Evolutionary conservation across 257 asterid species (phyloP).

Genomic region (Solanum medicagineum): DNA sequence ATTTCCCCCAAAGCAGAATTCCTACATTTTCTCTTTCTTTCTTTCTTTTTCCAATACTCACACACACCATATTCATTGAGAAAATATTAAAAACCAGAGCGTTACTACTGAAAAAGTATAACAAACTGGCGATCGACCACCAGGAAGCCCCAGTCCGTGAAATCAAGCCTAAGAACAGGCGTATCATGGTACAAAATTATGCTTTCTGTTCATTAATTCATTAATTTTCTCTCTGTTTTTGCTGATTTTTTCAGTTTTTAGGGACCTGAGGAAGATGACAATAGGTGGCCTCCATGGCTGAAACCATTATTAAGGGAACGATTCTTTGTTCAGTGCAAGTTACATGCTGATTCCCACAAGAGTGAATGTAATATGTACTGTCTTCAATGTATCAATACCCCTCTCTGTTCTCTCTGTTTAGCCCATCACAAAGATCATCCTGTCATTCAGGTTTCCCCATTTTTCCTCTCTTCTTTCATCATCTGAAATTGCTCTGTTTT

Average conservation of each 20-base stretch:
- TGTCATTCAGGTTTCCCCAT: slow-evolving; percentile 4
- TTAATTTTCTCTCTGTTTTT: neutral
- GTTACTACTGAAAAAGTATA: slow-evolving; percentile 11
- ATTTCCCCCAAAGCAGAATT: neutral
- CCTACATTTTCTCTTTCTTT: neutral
- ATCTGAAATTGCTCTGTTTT: neutral
- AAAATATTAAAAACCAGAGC: neutral
- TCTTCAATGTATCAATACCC: slow-evolving; percentile 5
- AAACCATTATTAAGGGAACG: neutral
- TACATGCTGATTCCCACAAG: slow-evolving; percentile 8
- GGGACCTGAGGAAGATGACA: slow-evolving; percentile 8
- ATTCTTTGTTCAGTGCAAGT: slow-evolving; percentile 13
- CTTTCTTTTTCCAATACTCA: neutral
- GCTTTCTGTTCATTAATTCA: neutral
- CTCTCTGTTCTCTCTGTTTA: slow-evolving; percentile 13
- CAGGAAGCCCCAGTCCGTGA: slow-evolving; percentile 48
- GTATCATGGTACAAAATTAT: slow-evolving; percentile 47
- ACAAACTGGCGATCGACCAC: slow-evolving; percentile 80
- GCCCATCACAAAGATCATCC: slow-evolving; percentile 7
- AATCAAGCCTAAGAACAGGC: slow-evolving; percentile 59
- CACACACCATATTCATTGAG: neutral
- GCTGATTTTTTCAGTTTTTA: neutral
- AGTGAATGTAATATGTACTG: slow-evolving; percentile 18
- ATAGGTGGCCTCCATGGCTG: slow-evolving; percentile 11
- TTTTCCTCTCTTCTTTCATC: neutral